Base-by-base conservation (phyloP, 2,329 filamentous ascomycete species). In the Sclerotinia trifoliorum region DNA sequence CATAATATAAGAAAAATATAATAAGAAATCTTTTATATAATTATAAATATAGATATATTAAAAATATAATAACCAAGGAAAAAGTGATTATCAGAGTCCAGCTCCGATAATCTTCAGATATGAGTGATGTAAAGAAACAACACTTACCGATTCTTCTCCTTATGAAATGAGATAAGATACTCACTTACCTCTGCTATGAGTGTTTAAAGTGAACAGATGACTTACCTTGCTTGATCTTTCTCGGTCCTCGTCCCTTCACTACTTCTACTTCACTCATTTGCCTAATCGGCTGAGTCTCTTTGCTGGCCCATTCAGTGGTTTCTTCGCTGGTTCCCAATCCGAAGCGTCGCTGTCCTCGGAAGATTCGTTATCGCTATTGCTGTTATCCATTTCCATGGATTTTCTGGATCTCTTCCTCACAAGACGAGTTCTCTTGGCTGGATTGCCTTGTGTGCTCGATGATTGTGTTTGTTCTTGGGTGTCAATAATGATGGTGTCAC, bases 161-260 rank as follows among this genome's bases (percentile, higher is more conserved):
- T 24, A 8, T 19, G 19, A 6, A 11, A 61, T 63, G 60, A 63
- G 46, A 62, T 62, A 51, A 51, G 46, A 62, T 62, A 52, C 13
- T 51, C 46, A 51, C 60, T 39, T 63, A 42, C 60, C 46, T 26
- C n/a, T 21, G 21, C 13, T 57, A 13, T 21, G 17, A 11, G 44
- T 11, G 44, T n/a, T 7, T 13, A 29, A 13, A 24, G 29, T 26
- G 46, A 13, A 44, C 1, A n/a, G 0, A 24, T 32, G 44, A 61
- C 26, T 49, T 61, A 61, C 44, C 44, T 49, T 1, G 46, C 44
- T 49, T 1, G 46, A 39, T 32, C 32, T 39, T 15, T 32, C 46
- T 48, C 51, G 11, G 3, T 11, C 15, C 24, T 26, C n/a, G 4
- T 11, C 13, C 13, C 32, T 39, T 5, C 19, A 24, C n/a, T n/a